Base-by-base conservation (phyloP, 805 yeast species). In the Candida khao-thaluensis region DNA sequence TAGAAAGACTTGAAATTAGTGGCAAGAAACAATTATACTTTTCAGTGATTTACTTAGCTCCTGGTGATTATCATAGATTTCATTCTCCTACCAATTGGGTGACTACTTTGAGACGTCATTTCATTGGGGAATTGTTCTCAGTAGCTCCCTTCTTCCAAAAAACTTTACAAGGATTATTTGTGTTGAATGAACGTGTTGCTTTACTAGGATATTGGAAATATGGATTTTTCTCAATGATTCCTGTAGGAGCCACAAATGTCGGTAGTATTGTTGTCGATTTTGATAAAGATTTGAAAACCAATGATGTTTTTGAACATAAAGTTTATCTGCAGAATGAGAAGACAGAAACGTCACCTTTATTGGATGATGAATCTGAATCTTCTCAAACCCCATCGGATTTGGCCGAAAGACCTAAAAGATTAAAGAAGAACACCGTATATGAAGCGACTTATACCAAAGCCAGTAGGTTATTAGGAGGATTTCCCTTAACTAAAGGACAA, bases 171-270 rank as follows among this genome's bases (percentile, higher is more conserved):
- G 91, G 93, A 27, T 74, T 93, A 48, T 93, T 93, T 59, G 86
- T 91, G 3, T 68, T 93, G 50, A 93, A 93, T 59, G 99, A 93
- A 64, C 76, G 99, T 52, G 99, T 93, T 3, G 95, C 99, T 0
- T 66, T 93, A 35, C 73, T 93, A 41, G 99, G 99, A 1, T 81
- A 87, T 54, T 93, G 99, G 99, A 86, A 85, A 57, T 76, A 93
- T 59, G 99, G 99, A 0, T 93, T 93, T 53, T 93, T 93, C 67
- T 83, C 95, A 48, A 93, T 93, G 99, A 91, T 96, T 1, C 97
- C 99, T 0, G 99, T 93, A 9, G 99, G 99, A 10, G 99, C 99
- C 17, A 93, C 99, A 2, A 93, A 93, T 64, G 99, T 93, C 21
- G 99, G 99, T 5, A 84, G 95, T 53, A 93, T 93, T 49, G 81